These are phyloP conservation scores for Fraxinus dipetala DNA, from an alignment of 305 asterid genomes.

Conservation along the genomic window DNA sequence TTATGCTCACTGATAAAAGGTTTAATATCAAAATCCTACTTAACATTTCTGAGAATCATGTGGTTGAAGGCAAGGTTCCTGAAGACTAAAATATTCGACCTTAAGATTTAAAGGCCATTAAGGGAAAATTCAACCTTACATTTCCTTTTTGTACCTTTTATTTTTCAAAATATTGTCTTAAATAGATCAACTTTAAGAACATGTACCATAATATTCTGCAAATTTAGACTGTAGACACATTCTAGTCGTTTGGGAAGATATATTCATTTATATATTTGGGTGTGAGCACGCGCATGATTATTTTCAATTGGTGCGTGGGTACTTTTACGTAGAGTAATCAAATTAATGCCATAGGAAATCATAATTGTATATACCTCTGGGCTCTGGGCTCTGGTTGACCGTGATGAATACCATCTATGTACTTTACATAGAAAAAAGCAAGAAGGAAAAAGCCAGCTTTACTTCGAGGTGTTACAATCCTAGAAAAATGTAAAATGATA, in stretches of 20 bases:
- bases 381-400: not conserved
- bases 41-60: not conserved
- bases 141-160: not conserved
- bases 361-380: not conserved
- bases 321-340: not conserved
- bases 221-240: not conserved
- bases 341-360: not conserved
- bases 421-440: not conserved
- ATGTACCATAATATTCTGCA: not conserved
- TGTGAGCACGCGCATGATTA: not conserved
- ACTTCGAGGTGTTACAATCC: not conserved
- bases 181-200: not conserved
- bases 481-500: not conserved
- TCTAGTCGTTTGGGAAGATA: not conserved
- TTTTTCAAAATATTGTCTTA: not conserved
- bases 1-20: not conserved
- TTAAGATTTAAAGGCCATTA: not conserved
- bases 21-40: not conserved
- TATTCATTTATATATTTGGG: not conserved
- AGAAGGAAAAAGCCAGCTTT: not conserved
- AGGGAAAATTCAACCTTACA: not conserved
- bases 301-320: not conserved
- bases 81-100: not conserved
- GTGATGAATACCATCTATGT: not conserved
- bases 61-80: not conserved